Evolutionary conservation across 2,329 filamentous ascomycete species (phyloP).

Genomic region (Sporothrix mexicana): DNA sequence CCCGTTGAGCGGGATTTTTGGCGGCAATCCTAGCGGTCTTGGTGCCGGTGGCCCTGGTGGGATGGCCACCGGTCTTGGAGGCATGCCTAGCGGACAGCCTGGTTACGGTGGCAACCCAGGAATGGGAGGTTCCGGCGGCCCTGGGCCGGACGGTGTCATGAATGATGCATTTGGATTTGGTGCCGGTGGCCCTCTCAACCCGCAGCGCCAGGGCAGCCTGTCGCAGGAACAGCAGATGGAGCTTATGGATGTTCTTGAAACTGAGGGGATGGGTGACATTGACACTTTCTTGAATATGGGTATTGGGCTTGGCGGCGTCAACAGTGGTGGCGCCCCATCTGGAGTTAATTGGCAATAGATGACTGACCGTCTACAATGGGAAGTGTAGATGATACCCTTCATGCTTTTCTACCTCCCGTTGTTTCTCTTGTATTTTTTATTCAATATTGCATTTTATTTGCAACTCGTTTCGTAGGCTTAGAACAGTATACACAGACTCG

Average conservation of each 20-base stretch:
- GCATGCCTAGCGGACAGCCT: not conserved
- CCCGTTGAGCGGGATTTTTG: conserved; percentile 30
- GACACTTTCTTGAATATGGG: conserved; percentile 62
- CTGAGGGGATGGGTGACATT: conserved; percentile 67
- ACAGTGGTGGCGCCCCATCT: not conserved
- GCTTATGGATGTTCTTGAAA: conserved; percentile 80
- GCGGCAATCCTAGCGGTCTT: conserved; percentile 19
- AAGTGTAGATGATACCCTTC: too few relatives aligned
- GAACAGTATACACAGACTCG: not conserved
- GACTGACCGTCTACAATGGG: not conserved
- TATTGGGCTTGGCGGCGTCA: conserved; percentile 41
- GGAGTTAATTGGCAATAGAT: conserved; percentile 13
- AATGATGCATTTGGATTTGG: conserved; percentile 34
- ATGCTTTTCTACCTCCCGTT: not conserved
- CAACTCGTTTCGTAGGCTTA: not conserved
- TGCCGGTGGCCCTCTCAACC: conserved; percentile 38
- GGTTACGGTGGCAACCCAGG: conserved; percentile 38
- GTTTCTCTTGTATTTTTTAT: not conserved
- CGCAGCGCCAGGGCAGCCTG: conserved; percentile 69
- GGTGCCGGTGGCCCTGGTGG: not conserved
- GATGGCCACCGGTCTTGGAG: conserved; percentile 15
- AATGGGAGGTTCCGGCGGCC: conserved; percentile 31
- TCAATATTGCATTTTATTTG: not conserved
- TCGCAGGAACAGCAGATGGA: conserved; percentile 83
- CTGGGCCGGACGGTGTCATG: conserved; percentile 18